Base-by-base conservation (phyloP, 1,284 basidiomycete genomes). In the Pseudozyma sp. region DNA sequence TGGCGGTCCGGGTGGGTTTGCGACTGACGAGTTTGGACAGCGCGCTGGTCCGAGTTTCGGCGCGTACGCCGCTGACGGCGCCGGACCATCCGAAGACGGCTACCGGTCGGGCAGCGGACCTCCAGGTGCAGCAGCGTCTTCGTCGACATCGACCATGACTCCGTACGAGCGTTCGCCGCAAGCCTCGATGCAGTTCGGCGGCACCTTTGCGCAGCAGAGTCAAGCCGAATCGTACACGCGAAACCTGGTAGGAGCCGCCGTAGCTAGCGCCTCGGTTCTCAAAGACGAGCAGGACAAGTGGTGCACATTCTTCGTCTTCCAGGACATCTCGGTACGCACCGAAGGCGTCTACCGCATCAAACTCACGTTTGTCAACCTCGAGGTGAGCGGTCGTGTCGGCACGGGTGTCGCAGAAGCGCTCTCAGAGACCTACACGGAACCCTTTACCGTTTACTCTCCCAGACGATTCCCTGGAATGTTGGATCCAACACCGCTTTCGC, bases 231-330 rank as follows among this genome's bases (percentile, higher is more conserved):
- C 71, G 40, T 74, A 74, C 49, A 81, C 79, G n/a, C 50, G 80
- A 13, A 81, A 81, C 39, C 59, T 81, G 5, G 79, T 81, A 24
- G 80, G 80, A 5, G 69, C 73, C 6, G 70, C 79, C 11, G 80
- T 81, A 7, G 77, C 79, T 8, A 79, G 75, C 54, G 80, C 80
- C 16, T 80, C 78, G 14, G 75, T 79, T 35, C 64, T 80, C 40
- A 72, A 74, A 52, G 79, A 81, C 56, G 76, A 78, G 40, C 60
- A 76, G 24, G 79, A 80, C 56, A 60, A 75, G 49, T 72, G 71
- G 54, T 71, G 78, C 56, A 81, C 75, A 49, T 81, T 81, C 39
- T 81, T 81, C 47, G 79, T 80, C 31, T 75, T 81, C 44, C 80
- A 81, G 52, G 80, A 81, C 46, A 74, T 81, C 52, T 71, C 66